Conservation (phyloP, 352 stramenopile species). For the Phytopythium ostracodes region DNA sequence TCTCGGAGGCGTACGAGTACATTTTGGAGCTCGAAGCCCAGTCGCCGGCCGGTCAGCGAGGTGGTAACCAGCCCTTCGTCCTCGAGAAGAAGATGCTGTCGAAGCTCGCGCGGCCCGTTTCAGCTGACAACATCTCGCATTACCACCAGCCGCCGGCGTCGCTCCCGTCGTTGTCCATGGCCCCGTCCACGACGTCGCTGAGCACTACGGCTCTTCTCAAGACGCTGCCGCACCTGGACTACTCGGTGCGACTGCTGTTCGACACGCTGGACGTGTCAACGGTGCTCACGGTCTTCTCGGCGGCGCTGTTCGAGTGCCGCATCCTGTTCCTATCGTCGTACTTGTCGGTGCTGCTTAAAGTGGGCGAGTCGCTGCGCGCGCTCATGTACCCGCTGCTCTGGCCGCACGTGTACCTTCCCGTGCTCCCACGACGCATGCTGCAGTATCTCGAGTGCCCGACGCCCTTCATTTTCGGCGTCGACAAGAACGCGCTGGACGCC, state of each 20-base stretch:
- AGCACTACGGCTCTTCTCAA: constrained; percentile 32
- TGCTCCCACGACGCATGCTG: constrained; percentile 74
- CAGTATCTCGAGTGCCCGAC: constrained; percentile 85
- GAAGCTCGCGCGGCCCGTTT: constrained; percentile 67
- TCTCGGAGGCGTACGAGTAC: constrained; percentile 80
- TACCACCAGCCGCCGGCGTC: constrained; percentile 33
- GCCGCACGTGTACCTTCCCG: constrained; percentile 84
- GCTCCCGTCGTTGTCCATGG: constrained; percentile 26
- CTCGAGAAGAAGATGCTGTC: constrained; percentile 77
- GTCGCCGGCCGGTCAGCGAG: constrained; percentile 15
- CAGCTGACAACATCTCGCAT: constrained; percentile 57
- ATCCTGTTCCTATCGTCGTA: constrained; percentile 82
- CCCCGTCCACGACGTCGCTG: constrained; percentile 22
- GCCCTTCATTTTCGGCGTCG: constrained; percentile 81
- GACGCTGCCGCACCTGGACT: constrained; percentile 56
- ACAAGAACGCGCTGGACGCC: constrained; percentile 59
- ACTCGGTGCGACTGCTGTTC: constrained; percentile 76
- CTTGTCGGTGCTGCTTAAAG: constrained; percentile 79
- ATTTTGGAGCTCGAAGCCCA: constrained; percentile 70
- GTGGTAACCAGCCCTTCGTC: constrained; percentile 37
- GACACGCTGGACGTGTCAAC: constrained; percentile 76
- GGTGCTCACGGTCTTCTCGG: constrained; percentile 72
- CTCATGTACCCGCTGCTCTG: constrained; percentile 86
- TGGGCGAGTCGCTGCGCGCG: constrained; percentile 65
- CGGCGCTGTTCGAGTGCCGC: constrained; percentile 72